phyloP scores from a whole-genome alignment of 345 rosid genomes.

The Combretum micranthum region DNA sequence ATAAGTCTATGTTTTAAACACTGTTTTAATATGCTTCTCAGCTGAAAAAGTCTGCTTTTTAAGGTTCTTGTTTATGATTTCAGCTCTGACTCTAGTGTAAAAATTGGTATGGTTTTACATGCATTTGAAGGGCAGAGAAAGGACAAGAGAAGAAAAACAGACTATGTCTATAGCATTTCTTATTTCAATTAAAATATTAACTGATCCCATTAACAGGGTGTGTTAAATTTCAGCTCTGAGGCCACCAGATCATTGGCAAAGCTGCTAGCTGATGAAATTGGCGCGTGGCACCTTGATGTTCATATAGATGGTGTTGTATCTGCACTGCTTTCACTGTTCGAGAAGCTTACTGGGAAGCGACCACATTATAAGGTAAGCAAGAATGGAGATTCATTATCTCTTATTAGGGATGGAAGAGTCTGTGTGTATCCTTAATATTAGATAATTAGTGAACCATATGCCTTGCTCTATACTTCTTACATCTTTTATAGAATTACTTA shows the following conservation, averaged over 20 bases:
- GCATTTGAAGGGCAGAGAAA: neutral
- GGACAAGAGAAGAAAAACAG: too few relatives aligned
- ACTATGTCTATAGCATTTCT: neutral
- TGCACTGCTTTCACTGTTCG: conserved; percentile 65
- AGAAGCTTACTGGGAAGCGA: conserved; percentile 74
- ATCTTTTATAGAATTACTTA: too few relatives aligned
- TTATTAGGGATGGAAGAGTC: too few relatives aligned
- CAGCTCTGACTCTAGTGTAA: too few relatives aligned
- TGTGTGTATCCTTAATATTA: too few relatives aligned
- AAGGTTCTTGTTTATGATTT: too few relatives aligned
- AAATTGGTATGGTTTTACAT: too few relatives aligned
- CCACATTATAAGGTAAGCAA: conserved; percentile 69
- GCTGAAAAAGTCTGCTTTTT: too few relatives aligned
- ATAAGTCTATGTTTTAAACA: too few relatives aligned
- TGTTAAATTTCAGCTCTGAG: conserved; percentile 50
- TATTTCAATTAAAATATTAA: conserved; percentile 1
- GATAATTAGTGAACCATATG: too few relatives aligned
- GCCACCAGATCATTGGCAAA: conserved; percentile 67
- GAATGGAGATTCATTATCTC: neutral
- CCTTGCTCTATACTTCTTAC: too few relatives aligned
- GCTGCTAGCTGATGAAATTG: conserved; percentile 79
- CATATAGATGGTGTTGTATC: conserved; percentile 76
- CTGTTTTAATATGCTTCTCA: too few relatives aligned
- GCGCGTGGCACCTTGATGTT: conserved; percentile 93
- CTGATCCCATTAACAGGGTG: conserved; percentile 1